Conservation (phyloP, 805 yeast species). For the Pichia paraexigua region DNA sequence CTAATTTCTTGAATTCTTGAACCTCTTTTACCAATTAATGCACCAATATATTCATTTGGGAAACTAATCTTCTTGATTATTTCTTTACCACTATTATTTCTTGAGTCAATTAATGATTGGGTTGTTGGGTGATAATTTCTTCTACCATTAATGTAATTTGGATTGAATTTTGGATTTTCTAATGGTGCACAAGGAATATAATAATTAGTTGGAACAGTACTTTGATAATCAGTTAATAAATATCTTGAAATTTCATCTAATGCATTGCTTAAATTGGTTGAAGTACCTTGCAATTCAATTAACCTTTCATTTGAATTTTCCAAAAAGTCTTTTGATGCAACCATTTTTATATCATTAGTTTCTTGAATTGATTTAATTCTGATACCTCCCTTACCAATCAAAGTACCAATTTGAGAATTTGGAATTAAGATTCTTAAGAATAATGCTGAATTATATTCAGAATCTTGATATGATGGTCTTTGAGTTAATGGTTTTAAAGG, state of each 20-base stretch:
- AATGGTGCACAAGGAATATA: slow-evolving; percentile 43
- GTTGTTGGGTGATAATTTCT: slow-evolving; percentile 4
- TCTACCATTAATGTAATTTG: slow-evolving; percentile 3
- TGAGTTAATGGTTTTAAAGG: slow-evolving; percentile 54
- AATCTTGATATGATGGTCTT: slow-evolving; percentile 42
- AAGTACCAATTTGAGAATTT: slow-evolving; percentile 79
- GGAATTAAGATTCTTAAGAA: slow-evolving; percentile 68
- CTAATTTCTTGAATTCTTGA: slow-evolving; percentile 81
- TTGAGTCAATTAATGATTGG: background rate
- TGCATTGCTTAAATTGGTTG: slow-evolving; percentile 51
- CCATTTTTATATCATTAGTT: slow-evolving; percentile 62
- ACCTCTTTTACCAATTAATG: slow-evolving; percentile 81
- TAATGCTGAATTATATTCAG: slow-evolving; percentile 44
- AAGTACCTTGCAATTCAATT: slow-evolving; percentile 79
- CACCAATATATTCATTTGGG: slow-evolving; percentile 81
- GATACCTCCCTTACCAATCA: slow-evolving; percentile 77
- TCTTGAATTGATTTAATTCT: slow-evolving; percentile 76
- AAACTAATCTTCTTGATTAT: slow-evolving; percentile 43
- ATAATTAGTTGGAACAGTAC: slow-evolving; percentile 54
- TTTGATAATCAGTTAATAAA: slow-evolving; percentile 65
- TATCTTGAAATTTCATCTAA: slow-evolving; percentile 57
- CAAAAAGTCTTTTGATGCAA: slow-evolving; percentile 77
- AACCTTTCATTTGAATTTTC: slow-evolving; percentile 78
- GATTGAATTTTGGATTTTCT: slow-evolving; percentile 5
- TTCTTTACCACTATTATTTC: slow-evolving; percentile 21